Evolutionary conservation across 2,329 filamentous ascomycete genomes (phyloP).

Genomic region (Meredithiella fracta): DNA sequence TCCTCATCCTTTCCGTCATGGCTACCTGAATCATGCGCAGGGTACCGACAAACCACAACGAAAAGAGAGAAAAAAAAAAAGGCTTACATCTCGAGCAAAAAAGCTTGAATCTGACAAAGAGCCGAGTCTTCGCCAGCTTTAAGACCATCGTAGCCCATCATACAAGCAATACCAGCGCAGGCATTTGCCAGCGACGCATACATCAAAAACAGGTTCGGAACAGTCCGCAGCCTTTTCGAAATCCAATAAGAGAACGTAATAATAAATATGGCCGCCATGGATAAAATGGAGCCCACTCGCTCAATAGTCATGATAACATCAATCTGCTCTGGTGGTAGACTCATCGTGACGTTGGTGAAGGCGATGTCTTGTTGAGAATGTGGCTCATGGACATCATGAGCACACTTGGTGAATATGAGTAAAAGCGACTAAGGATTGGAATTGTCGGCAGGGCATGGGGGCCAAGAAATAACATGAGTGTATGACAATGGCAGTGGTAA

Average conservation of each 20-base stretch:
- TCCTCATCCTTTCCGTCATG: not conserved
- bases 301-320: slow-evolving; percentile 32
- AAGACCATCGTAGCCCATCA: slow-evolving; percentile 54
- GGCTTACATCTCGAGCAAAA: slow-evolving; percentile 53
- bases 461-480: too few species aligned
- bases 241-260: slow-evolving; percentile 36
- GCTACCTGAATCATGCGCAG: not conserved
- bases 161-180: slow-evolving; percentile 45
- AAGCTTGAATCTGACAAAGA: slow-evolving; percentile 45
- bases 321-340: slow-evolving; percentile 24
- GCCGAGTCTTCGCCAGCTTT: slow-evolving; percentile 32
- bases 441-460: too few species aligned
- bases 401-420: too few species aligned
- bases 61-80: not conserved
- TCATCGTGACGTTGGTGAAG: slow-evolving; percentile 12
- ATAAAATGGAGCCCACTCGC: slow-evolving; percentile 36
- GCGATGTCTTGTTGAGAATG: not conserved
- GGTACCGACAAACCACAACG: not conserved
- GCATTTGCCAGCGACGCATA: slow-evolving; percentile 44
- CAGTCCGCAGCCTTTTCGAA: slow-evolving; percentile 37
- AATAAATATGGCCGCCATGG: slow-evolving; percentile 32
- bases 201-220: slow-evolving; percentile 45
- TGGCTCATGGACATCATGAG: not conserved
- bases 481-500: not conserved
- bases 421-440: not conserved